These are phyloP conservation scores for Orbilia brochopaga DNA, from an alignment of 2,329 filamentous ascomycete genomes.

Conservation along the genomic window DNA sequence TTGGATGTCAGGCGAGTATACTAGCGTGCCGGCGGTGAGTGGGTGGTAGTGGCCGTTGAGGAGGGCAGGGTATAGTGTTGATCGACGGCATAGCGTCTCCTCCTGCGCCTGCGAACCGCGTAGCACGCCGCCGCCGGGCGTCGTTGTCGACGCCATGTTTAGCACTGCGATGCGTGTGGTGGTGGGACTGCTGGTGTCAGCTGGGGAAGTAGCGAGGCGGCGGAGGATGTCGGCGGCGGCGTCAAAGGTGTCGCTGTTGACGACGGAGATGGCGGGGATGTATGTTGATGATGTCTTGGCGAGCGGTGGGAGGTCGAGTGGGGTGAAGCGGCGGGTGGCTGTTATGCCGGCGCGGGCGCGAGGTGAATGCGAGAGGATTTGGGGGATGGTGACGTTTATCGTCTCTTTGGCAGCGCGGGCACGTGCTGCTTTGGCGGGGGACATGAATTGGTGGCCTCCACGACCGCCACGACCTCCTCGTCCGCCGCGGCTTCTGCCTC, in stretches of 20 bases:
- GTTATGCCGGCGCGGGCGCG: slow-evolving; percentile 66
- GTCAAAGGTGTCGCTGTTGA: slow-evolving; percentile 63
- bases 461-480: slow-evolving; percentile 6
- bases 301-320: slow-evolving; percentile 46
- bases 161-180: slow-evolving; percentile 62
- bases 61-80: slow-evolving; percentile 67
- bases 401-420: slow-evolving; percentile 66
- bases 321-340: slow-evolving; percentile 60
- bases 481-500: slow-evolving; percentile 13
- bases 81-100: slow-evolving; percentile 68
- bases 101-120: slow-evolving; percentile 68
- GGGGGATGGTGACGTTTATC: slow-evolving; percentile 67
- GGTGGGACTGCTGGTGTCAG: slow-evolving; percentile 54
- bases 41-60: slow-evolving; percentile 67
- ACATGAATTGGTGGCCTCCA: slow-evolving; percentile 15
- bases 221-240: slow-evolving; percentile 59
- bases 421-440: slow-evolving; percentile 55
- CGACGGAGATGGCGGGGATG: slow-evolving; percentile 60
- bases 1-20: slow-evolving; percentile 67
- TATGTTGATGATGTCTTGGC: slow-evolving; percentile 22
- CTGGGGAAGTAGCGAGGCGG: too few relatives aligned
- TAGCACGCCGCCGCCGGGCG: slow-evolving; percentile 68
- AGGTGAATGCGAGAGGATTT: slow-evolving; percentile 63
- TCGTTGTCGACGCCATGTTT: slow-evolving; percentile 70
- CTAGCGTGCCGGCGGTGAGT: slow-evolving; percentile 62